Base-by-base conservation (phyloP, 305 asterid species). In the Rubia peregrina region DNA sequence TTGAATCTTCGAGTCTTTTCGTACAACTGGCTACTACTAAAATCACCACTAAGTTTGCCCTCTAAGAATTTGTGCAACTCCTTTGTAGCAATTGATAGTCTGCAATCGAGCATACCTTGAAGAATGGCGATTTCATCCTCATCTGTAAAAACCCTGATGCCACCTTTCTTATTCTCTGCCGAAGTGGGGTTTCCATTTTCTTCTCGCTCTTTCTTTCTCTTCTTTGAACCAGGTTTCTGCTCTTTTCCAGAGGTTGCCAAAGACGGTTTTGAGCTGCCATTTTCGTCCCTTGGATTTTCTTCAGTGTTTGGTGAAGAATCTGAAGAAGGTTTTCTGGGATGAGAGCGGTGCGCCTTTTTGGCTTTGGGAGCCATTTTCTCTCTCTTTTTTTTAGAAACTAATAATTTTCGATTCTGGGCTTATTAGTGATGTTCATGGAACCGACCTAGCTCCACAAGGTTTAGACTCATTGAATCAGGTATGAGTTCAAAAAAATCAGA, bases 1-100 rank as follows among this genome's bases (percentile, higher is more conserved):
- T 79, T 85, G 70, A 88, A 46, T 84, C 90, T 81, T n/a, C 49
- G 65, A 38, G 88, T 41, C 77, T 90, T 90, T 74, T 49, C 81
- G 67, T 64, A 80, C 44, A 90, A 49, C 71, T 85, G 91, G 4
- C 61, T 69, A 76, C 56, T 85, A 0, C 82, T 68, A 76, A 77
- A 78, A 55, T 78, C 86, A 17, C 71, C n/a, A 53, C 11, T 53
- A 62, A 87, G 66, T 56, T 82, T 16, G 19, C 80, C 86, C 21
- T 62, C 22, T 62, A 62, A 62, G 4, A 17, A 36, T 36, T 14
- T 19, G 42, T 17, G 22, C 67, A 62, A 14, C 4, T 30, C 67
- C n/a, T 19, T 56, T 10, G 10, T 14, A 36, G n/a, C 19, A 22
- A 1, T n/a, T 16, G 46, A 14, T 16, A 36, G 14, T 7, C 44